A percentile compares a stretch with the other conserved stretches of the same genome.
Conservation (phyloP, 2,329 filamentous ascomycete genomes). For the Sclerotinia sclerotiorum region DNA sequence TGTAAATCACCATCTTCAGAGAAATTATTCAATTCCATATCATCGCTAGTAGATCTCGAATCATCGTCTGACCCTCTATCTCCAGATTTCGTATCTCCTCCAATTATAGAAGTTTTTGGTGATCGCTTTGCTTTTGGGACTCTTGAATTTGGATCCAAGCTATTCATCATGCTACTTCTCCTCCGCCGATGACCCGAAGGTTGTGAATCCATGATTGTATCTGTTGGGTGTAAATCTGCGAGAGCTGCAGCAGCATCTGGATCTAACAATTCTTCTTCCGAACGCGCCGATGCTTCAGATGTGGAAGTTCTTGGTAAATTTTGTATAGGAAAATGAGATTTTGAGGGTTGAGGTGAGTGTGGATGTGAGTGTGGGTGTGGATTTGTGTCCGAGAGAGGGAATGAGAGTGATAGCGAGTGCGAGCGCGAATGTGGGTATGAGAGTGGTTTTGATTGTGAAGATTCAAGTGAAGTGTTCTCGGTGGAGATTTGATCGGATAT, state of each 20-base stretch:
- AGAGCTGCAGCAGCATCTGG: constrained; percentile 34
- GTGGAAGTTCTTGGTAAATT: constrained; percentile 27
- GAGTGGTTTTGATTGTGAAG: background rate
- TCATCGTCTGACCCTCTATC: constrained; percentile 35
- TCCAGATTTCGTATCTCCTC: constrained; percentile 30
- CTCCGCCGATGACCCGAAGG: constrained; percentile 39
- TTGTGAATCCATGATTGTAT: constrained; percentile 33
- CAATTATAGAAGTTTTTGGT: constrained; percentile 28
- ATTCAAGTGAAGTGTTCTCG: constrained; percentile 1
- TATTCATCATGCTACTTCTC: constrained; percentile 39
- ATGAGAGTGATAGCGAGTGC: background rate
- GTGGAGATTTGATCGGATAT: constrained; percentile 10
- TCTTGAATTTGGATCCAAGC: constrained; percentile 26
- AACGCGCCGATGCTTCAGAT: constrained; percentile 25
- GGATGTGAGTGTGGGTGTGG: too few species aligned
- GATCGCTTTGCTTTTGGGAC: constrained; percentile 24
- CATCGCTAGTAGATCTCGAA: constrained; percentile 44
- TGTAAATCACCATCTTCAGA: constrained; percentile 71
- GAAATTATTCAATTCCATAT: constrained; percentile 57
- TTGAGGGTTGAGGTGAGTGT: background rate
- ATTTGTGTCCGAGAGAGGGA: too few species aligned
- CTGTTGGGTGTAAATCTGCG: constrained; percentile 28
- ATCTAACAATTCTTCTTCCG: constrained; percentile 28
- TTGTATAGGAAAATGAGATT: constrained; percentile 26
- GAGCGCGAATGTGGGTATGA: constrained; percentile 3